Percentiles rank a stretch among this genome's conserved stretches.
phyloP scores from a whole-genome alignment of 192 early-diverging fungal species.

The Dissophora ornata region DNA sequence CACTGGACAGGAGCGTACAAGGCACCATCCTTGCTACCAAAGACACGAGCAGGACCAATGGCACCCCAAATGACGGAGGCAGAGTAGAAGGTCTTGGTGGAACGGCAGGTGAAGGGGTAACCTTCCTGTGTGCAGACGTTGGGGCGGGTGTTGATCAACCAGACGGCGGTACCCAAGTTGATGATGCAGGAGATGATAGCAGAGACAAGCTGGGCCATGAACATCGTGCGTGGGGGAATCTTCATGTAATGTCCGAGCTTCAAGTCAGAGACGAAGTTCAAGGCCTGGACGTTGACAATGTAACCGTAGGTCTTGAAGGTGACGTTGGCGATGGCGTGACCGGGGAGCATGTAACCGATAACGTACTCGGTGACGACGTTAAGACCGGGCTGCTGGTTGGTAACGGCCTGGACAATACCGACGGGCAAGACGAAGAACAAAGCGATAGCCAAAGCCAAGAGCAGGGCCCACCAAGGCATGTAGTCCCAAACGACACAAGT shows the following conservation, averaged over 20 bases:
- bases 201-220: constrained; percentile 64
- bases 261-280: not conserved
- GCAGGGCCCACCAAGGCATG: constrained; percentile 1
- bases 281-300: constrained; percentile 4
- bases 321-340: not conserved
- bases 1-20: constrained; percentile 52
- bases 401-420: constrained; percentile 1
- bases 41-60: constrained; percentile 74
- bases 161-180: constrained; percentile 57
- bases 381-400: constrained; percentile 55
- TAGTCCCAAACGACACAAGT: not conserved
- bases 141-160: constrained; percentile 55
- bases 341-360: not conserved
- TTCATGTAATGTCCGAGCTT: constrained; percentile 73
- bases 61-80: constrained; percentile 81
- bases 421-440: not conserved
- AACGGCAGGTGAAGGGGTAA: constrained; percentile 60
- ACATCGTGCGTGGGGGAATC: constrained; percentile 72
- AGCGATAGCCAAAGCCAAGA: not conserved
- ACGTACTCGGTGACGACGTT: constrained; percentile 88
- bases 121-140: constrained; percentile 56
- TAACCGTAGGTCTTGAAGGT: constrained; percentile 1
- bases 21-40: constrained; percentile 50
- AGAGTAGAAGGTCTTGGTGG: constrained; percentile 66
- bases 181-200: constrained; percentile 67